Evolutionary conservation across 106 monocot genomes (phyloP), one percentile per base, ranked within the genome.

Genomic region (Acanthochlamys bracteata): DNA sequence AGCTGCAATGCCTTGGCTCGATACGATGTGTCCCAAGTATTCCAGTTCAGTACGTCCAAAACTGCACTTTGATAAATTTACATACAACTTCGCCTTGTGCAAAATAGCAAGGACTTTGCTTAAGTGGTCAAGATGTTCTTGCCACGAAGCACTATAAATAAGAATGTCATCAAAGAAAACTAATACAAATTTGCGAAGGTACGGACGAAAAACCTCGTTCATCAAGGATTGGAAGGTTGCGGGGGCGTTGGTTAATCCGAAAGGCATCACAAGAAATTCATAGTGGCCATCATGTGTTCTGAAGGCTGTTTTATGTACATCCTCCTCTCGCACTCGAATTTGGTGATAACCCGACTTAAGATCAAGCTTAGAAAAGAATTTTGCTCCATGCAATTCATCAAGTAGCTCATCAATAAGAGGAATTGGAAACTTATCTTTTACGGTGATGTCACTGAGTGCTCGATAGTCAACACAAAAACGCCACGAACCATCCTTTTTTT

Each of bases 391-490:
- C 11, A 57, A 7, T 20, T 57, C 57, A 9, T 57, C 57, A 0
- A 57, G n/a, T 16, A 57, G n/a, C 21, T 57, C 57, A 7, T 57
- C 57, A 3, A 57, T 24, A 12, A 24, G 12, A 3, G 21, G 57
- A 23, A 57, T 57, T 22, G 21, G 21, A 57, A 57, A 20, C 9
- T 20, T 43, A 20, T 57, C 21, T 16, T 40, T 33, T 4, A 68
- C 19, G 6, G 66, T 66, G 24, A 52, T 53, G 15, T 49, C 11
- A 25, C 53, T 66, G 11, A 66, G 52, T 2, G 26, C 47, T 19
- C 66, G 0, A 66, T 66, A 66, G 53, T 66, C 66, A 10, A 66
- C 53, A 25, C 22, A 66, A 23, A 66, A 26, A 11, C 66, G 21
- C 66, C 66, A 66, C 3, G 66, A 24, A 3, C 52, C 66, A 25